These are phyloP conservation scores for Alliaria petiolata DNA, from an alignment of 345 rosid species.

Conservation along the genomic window DNA sequence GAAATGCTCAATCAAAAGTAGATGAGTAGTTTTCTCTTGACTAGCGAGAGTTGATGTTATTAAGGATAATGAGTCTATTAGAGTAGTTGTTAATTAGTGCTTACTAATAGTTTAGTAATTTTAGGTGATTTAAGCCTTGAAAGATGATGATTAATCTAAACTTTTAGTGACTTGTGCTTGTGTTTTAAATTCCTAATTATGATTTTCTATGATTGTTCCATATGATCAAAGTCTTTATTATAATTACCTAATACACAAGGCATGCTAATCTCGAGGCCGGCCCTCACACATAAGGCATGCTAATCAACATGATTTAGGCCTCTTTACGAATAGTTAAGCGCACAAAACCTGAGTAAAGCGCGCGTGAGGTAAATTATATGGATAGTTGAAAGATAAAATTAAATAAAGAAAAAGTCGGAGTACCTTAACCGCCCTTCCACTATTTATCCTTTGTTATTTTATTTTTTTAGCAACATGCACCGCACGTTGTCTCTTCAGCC, in stretches of 20 bases:
- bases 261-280: neutral
- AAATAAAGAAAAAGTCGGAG: neutral
- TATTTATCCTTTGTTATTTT: neutral
- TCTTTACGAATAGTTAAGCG: neutral
- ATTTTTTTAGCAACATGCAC: slow-evolving; percentile 15
- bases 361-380: neutral
- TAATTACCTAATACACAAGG: neutral
- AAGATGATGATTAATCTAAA: neutral
- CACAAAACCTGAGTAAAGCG: neutral
- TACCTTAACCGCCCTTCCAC: slow-evolving; percentile 19
- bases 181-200: too few relatives aligned
- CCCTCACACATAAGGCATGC: neutral
- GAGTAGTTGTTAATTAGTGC: neutral
- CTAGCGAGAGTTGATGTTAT: neutral
- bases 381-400: neutral
- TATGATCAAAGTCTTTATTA: neutral
- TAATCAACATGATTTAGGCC: neutral
- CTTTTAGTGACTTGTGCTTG: neutral
- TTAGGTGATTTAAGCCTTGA: too few relatives aligned
- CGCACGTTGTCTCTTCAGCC: slow-evolving; percentile 30
- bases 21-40: neutral
- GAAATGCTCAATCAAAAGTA: neutral
- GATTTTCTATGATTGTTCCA: neutral
- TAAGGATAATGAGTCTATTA: neutral
- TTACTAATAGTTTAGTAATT: too few relatives aligned